These are phyloP conservation scores for Macrocybe gigantea DNA, from an alignment of 768 basidiomycete species.

Conservation along the genomic window DNA sequence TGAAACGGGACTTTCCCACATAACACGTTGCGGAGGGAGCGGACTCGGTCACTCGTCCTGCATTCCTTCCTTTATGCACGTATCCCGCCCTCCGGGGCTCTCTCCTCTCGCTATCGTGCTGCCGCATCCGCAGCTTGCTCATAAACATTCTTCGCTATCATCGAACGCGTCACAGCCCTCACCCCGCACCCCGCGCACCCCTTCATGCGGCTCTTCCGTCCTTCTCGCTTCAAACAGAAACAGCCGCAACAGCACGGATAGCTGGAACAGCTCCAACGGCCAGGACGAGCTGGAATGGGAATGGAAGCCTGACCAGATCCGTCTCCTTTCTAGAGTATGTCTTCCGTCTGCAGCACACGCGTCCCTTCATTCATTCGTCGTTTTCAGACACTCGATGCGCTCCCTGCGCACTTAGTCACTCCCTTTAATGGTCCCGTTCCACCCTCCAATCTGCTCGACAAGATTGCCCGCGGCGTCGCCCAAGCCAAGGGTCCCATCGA, in stretches of 20 bases:
- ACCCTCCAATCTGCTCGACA: constrained; percentile 81
- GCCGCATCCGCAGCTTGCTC: constrained; percentile 51
- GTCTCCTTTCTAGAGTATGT: constrained; percentile 61
- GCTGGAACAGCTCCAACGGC: constrained; percentile 80
- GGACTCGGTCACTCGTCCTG: constrained; percentile 7
- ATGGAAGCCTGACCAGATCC: constrained; percentile 71
- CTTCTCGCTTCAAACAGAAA: constrained; percentile 36
- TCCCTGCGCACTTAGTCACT: constrained; percentile 79
- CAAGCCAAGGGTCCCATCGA: constrained; percentile 70
- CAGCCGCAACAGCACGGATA: constrained; percentile 72
- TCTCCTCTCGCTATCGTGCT: constrained; percentile 58
- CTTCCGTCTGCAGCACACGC: constrained; percentile 5
- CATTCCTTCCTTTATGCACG: constrained; percentile 37
- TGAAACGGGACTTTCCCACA: not conserved
- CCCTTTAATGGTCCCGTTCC: constrained; percentile 83
- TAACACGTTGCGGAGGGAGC: not conserved
- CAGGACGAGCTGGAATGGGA: constrained; percentile 60
- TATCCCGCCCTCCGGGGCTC: constrained; percentile 44
- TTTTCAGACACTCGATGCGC: constrained; percentile 70
- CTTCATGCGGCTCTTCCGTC: constrained; percentile 47
- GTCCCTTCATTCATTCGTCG: constrained; percentile 5
- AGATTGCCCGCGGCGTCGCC: constrained; percentile 73
- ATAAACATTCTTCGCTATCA: constrained; percentile 39
- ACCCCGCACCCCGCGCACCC: constrained; percentile 57
- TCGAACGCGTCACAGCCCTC: constrained; percentile 36